phyloP scores from a whole-genome alignment of 2,329 filamentous ascomycete species.

The Aspergillus novofumigatus region DNA sequence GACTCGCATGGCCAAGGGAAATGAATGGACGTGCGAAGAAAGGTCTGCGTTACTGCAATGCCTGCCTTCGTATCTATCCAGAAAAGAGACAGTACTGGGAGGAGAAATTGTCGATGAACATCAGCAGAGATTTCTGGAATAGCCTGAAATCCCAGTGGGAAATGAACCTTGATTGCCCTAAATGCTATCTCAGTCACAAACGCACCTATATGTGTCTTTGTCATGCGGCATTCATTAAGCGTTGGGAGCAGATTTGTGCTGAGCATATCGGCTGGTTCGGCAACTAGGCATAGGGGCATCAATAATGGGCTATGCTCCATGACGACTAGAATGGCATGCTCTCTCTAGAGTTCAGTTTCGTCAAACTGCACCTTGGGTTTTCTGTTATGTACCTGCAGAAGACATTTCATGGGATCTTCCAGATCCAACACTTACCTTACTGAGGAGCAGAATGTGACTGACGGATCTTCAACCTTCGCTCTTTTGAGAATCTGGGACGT shows the following conservation, averaged over 20 bases:
- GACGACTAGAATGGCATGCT: not conserved
- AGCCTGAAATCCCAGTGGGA: not conserved
- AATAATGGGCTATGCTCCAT: not conserved
- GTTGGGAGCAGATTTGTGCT: not conserved
- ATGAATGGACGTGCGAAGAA: not conserved
- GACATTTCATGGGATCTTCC: not conserved
- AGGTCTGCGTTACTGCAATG: not conserved
- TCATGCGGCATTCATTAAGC: not conserved
- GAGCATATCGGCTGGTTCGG: not conserved
- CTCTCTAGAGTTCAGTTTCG: not conserved
- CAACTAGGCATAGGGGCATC: not conserved
- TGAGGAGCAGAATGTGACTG: not conserved
- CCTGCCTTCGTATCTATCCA: not conserved
- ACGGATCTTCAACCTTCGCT: not conserved
- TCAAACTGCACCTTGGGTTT: not conserved
- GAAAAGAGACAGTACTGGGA: not conserved
- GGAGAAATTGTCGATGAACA: not conserved
- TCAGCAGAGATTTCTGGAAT: not conserved
- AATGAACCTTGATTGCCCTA: not conserved
- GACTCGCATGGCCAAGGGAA: not conserved
- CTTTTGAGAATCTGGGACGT: not conserved
- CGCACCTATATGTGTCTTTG: not conserved
- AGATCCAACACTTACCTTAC: not conserved
- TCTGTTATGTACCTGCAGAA: not conserved
- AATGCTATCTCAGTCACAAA: not conserved